These are phyloP conservation scores for Phytophthora multivora DNA, from an alignment of 352 stramenopile genomes.

Conservation along the genomic window DNA sequence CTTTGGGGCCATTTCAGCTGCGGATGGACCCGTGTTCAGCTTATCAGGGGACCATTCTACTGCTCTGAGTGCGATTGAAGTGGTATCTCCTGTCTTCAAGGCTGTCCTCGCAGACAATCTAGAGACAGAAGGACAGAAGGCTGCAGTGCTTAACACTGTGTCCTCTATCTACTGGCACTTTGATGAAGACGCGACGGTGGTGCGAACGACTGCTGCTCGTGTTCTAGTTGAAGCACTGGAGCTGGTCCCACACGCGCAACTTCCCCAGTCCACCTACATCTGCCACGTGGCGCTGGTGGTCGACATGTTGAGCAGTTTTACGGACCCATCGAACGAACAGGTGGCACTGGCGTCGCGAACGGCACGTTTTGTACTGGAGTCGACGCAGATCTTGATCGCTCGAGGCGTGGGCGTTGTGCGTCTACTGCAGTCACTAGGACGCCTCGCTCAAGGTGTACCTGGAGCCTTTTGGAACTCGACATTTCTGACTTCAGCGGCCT, in stretches of 20 bases:
- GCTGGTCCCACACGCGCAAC: slow-evolving; percentile 33
- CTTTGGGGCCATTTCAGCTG: slow-evolving; percentile 33
- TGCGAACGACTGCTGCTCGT: slow-evolving; percentile 10
- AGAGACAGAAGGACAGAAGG: slow-evolving; percentile 30
- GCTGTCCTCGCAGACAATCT: slow-evolving; percentile 37
- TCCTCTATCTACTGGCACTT: slow-evolving; percentile 51
- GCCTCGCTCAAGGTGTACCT: slow-evolving; percentile 33
- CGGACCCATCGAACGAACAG: slow-evolving; percentile 3
- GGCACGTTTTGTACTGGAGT: slow-evolving; percentile 24
- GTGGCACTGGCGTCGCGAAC: slow-evolving; percentile 15
- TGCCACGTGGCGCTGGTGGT: slow-evolving; percentile 44
- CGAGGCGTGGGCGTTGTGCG: slow-evolving; percentile 41
- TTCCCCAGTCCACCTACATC: slow-evolving; percentile 31
- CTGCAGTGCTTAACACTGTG: slow-evolving; percentile 43
- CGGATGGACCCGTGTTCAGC: slow-evolving; percentile 17
- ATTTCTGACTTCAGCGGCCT: slow-evolving; percentile 45
- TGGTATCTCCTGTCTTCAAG: slow-evolving; percentile 40
- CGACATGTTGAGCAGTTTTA: slow-evolving; percentile 41
- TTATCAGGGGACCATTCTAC: not conserved
- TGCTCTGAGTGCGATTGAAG: slow-evolving; percentile 17
- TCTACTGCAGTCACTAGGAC: slow-evolving; percentile 49
- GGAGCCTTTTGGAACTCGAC: slow-evolving; percentile 41
- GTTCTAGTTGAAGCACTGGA: slow-evolving; percentile 44
- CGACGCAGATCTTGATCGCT: slow-evolving; percentile 31
- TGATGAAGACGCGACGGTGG: slow-evolving; percentile 6